Conservation (phyloP, 768 basidiomycete genomes). For the Kwoniella sp. region DNA sequence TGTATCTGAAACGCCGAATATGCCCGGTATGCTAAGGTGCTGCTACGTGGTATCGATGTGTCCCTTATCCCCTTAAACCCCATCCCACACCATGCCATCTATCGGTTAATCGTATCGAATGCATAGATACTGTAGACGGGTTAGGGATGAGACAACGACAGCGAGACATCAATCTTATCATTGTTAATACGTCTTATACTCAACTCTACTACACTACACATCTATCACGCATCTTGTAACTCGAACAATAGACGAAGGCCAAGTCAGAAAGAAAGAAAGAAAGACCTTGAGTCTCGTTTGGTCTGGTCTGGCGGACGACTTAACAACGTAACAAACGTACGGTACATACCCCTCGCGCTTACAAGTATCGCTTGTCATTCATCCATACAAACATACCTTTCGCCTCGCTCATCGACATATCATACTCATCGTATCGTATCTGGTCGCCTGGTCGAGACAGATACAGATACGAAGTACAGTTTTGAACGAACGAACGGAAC, state of each 20-base stretch:
- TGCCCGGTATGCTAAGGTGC: background rate
- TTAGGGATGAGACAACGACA: background rate
- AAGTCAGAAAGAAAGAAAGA: no score
- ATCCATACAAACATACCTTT: no score
- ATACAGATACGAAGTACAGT: no score
- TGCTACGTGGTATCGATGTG: slow-evolving; percentile 1
- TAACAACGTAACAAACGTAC: no score
- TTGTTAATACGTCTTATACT: background rate
- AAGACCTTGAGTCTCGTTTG: no score
- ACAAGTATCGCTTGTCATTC: background rate
- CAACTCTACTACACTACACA: no score
- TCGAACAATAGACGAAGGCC: background rate
- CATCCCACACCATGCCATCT: no score
- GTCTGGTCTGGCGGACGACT: no score
- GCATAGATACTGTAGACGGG: background rate
- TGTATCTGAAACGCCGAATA: slow-evolving; percentile 19
- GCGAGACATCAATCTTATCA: no score
- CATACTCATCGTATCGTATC: background rate
- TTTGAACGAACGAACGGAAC: no score
- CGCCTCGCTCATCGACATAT: background rate
- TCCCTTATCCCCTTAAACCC: background rate
- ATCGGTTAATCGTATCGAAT: background rate
- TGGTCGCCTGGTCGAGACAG: no score
- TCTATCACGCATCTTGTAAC: background rate
- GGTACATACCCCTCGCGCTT: no score